Evolutionary conservation across 768 basidiomycete genomes (phyloP).

Genomic region (Gloeopeniophorella convolvens): DNA sequence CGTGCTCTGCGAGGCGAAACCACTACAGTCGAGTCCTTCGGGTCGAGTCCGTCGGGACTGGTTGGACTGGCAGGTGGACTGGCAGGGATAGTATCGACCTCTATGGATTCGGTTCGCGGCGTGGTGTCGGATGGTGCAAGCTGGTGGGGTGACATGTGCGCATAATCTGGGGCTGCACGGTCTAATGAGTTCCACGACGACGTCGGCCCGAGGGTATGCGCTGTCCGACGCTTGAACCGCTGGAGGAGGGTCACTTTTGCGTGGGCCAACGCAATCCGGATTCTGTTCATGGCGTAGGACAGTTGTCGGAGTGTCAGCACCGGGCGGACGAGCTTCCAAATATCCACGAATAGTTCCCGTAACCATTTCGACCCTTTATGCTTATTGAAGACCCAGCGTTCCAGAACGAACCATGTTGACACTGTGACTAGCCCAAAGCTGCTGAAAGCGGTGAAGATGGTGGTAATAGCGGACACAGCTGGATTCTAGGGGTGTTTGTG

Average conservation of each 20-base stretch:
- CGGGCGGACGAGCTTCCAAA: slow-evolving; percentile 29
- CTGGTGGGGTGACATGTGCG: background rate
- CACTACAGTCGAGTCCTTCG: background rate
- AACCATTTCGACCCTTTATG: slow-evolving; percentile 68
- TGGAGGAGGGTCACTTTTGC: background rate
- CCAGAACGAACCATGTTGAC: slow-evolving; percentile 67
- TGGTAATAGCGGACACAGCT: slow-evolving; percentile 66
- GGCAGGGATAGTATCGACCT: background rate
- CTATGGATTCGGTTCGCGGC: background rate
- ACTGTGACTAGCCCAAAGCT: slow-evolving; percentile 66
- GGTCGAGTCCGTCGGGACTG: slow-evolving; percentile 9
- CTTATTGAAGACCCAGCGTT: slow-evolving; percentile 55
- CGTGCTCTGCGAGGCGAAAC: slow-evolving; percentile 28
- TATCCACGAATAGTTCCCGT: slow-evolving; percentile 44
- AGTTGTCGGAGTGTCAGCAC: background rate
- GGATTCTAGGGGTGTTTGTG: too few species aligned
- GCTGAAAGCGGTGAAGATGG: slow-evolving; percentile 69
- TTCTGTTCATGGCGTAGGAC: background rate
- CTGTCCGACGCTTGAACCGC: background rate
- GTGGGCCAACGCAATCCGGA: background rate
- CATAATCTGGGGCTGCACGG: background rate
- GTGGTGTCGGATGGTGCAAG: background rate
- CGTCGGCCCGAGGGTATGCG: background rate
- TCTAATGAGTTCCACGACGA: background rate
- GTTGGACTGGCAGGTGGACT: too few species aligned